Evolutionary conservation across 176 grass and related monocot species (phyloP).

Genomic region (Aegilops speltoides): DNA sequence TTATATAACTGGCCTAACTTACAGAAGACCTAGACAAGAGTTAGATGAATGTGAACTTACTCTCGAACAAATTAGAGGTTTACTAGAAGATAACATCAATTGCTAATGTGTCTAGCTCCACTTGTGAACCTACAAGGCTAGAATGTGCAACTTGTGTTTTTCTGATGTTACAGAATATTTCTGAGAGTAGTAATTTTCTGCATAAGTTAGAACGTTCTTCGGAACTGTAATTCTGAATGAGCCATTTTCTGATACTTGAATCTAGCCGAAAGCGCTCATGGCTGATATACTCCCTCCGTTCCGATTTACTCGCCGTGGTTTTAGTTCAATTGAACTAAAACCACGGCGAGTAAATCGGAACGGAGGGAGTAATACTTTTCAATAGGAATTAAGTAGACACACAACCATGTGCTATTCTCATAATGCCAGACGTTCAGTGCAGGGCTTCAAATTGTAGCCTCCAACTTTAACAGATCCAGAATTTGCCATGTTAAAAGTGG

Average conservation of each 20-base stretch:
- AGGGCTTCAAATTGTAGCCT: constrained; percentile 46
- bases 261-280: not conserved
- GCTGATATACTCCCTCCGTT: no score
- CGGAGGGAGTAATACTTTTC: not conserved
- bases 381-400: not conserved
- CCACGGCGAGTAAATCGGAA: no score
- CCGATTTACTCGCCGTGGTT: no score
- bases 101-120: not conserved
- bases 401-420: not conserved
- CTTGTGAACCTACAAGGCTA: not conserved
- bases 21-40: not conserved
- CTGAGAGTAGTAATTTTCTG: not conserved
- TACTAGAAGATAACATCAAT: not conserved
- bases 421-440: constrained; percentile 57
- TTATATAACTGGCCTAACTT: not conserved
- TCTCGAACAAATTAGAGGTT: not conserved
- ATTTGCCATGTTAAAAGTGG: constrained; percentile 55
- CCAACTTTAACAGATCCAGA: constrained; percentile 17
- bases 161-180: not conserved
- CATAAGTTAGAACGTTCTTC: not conserved
- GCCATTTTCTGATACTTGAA: constrained; percentile 18
- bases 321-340: no score
- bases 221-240: not conserved
- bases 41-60: not conserved
- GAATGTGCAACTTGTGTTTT: not conserved